Evolutionary conservation across 768 basidiomycete genomes (phyloP), one percentile per base, ranked within the genome.

Genomic region (Hypsizygus marmoreus): DNA sequence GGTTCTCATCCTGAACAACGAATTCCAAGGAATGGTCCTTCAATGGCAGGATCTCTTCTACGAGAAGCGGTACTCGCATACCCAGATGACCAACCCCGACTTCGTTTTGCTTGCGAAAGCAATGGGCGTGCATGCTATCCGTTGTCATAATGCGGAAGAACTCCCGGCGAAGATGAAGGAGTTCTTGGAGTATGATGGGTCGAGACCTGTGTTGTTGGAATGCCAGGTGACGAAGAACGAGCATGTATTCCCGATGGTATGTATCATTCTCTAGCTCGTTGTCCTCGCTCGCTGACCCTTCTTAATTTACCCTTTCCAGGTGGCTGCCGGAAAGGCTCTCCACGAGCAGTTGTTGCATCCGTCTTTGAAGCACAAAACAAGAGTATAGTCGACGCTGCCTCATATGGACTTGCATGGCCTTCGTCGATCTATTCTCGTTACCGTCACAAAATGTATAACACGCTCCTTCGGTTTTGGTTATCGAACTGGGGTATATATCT

Each of bases 11-110:
- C 68, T 97, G 58, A 95, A 97, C 76, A 97, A 97, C 68, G 92
- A 95, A 62, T 97, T 94, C 79, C 95, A 97, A 67, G 97, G 97
- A 43, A 99, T 99, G 97, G 97, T 98, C 10, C 72, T 91, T 24
- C 97, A 99, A 74, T 98, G 95, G 97, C 97, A 98, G 78, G 95
- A 98, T 66, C 80, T 99, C 9, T 99, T 99, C 77, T 99, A 98
- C 68, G 89, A 95, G 47, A 78, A 84, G 26, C 84, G 97, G n/a
- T 95, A 98, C 69, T 94, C 95, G 16, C 95, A 98, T 71, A 97
- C 97, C 2, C 71, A 74, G 45, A 98, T 98, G 97, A 82, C 71
- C 26, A 98, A 98, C 70, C 97, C 97, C 6, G 86, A 98, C 71
- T 98, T 98, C 65, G 82, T 95, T 57, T 76, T 81, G 53, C 82